Conservation (phyloP, 2,329 filamentous ascomycete genomes). For the Diaporthe australafricana region DNA sequence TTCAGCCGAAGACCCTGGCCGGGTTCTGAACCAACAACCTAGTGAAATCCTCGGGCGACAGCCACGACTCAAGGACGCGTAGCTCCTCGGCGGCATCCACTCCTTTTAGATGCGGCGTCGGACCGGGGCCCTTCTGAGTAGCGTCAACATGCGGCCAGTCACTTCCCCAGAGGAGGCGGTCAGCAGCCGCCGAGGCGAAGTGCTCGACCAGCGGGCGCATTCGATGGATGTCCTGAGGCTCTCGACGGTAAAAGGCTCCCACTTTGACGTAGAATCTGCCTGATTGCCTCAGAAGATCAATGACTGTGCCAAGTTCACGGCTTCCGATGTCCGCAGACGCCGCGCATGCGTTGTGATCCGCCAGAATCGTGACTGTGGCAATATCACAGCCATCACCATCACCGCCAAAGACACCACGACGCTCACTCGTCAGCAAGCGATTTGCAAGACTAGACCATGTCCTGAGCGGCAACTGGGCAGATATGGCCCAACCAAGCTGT, state of each 20-base stretch:
- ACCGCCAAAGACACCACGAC: neutral
- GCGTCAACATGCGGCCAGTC: conserved; percentile 2
- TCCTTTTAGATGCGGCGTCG: neutral
- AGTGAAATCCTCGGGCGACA: neutral
- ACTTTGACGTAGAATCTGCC: neutral
- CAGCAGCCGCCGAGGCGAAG: neutral
- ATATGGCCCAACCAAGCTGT: neutral
- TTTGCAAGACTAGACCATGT: neutral
- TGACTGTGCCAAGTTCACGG: neutral
- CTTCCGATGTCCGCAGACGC: neutral
- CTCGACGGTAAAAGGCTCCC: conserved; percentile 9
- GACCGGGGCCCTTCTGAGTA: neutral
- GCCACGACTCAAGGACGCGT: neutral
- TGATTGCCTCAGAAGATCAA: neutral
- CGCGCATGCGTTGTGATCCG: conserved; percentile 8
- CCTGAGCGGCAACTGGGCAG: neutral
- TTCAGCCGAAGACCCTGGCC: neutral
- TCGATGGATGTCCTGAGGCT: neutral
- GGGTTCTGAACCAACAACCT: neutral
- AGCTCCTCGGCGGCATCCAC: neutral
- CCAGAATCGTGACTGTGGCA: neutral
- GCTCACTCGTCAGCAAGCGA: neutral
- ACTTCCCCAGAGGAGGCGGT: conserved; percentile 4
- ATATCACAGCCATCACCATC: neutral
- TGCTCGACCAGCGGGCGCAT: neutral